Evolutionary conservation across 148 eudicot species (phyloP), one percentile per base, ranked within the genome.

Genomic region (Gaultheria prostrata): DNA sequence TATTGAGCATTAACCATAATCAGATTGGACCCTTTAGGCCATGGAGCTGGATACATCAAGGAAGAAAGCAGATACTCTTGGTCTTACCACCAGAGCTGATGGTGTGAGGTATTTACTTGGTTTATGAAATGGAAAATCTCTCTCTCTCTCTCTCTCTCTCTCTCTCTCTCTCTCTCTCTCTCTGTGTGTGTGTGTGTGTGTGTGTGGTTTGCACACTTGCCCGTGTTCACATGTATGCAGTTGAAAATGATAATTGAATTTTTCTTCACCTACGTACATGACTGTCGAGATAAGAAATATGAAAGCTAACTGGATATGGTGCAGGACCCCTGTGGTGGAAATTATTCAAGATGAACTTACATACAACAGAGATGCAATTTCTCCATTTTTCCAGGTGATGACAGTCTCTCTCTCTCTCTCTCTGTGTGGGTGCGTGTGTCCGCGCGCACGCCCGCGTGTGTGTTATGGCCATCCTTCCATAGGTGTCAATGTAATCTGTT

Each of bases 311-410:
- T 85, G 75, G 54, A 76, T 46, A 61, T 91, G 83, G 30, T 87
- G 87, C 92, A 97, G 98, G 89, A 81, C 91, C 75, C 91, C 97
- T 28, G 89, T 89, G 32, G 51, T 88, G 81, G 99, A 94, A 83
- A 87, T 91, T 79, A 92, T 97, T 80, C 83, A 93, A 82, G 98
- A 97, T 87, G 96, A 91, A 82, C 94, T 97, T 79, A 86, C 91
- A 32, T 94, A 97, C 82, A 78, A 93, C 48, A 86, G 79, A 86
- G 91, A 89, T 67, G 54, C 86, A n/a, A 86, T 94, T 74, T 73
- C 84, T 74, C 93, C 93, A 51, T 97, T 93, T 89, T 88, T 97
- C 73, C 91, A 91, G 98, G 99, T 93, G 85, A 39, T 28, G 35
- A n/a, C 9, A 51, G 2, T 43, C 20, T 30, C 63, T 59, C 70